These are phyloP conservation scores for Mucor irregularis DNA, from an alignment of 371 early-diverging fungal species.

Conservation along the genomic window DNA sequence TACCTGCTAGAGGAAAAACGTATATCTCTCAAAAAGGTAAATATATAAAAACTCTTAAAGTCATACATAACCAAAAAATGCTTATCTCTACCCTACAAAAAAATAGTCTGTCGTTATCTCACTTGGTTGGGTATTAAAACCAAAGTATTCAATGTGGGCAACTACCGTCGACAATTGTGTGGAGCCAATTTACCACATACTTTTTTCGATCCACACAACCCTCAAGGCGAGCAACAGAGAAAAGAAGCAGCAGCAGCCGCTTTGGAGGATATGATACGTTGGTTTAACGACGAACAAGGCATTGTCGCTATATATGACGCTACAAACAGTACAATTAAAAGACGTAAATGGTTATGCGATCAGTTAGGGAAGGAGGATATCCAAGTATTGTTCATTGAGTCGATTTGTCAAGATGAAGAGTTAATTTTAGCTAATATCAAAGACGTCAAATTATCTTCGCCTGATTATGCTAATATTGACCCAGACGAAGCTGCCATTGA, in stretches of 20 bases:
- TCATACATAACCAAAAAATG: background rate
- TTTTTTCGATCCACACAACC: conserved; percentile 92
- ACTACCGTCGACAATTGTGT: conserved; percentile 88
- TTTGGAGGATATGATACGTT: conserved; percentile 86
- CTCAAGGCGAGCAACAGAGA: conserved; percentile 73
- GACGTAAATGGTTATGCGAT: conserved; percentile 76
- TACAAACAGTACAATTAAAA: conserved; percentile 89
- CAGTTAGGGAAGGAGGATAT: conserved; percentile 68
- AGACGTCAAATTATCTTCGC: conserved; percentile 92
- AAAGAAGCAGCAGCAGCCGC: conserved; percentile 83
- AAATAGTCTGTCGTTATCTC: conserved; percentile 85
- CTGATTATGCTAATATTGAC: conserved; percentile 85
- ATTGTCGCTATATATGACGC: conserved; percentile 96
- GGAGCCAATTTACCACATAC: conserved; percentile 84
- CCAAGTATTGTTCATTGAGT: conserved; percentile 94
- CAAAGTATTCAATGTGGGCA: conserved; percentile 94
- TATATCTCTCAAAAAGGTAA: conserved; percentile 92
- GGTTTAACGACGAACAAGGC: conserved; percentile 82
- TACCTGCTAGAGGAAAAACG: conserved; percentile 90
- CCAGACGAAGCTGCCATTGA: conserved; percentile 71
- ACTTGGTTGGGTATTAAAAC: conserved; percentile 94
- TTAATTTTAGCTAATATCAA: conserved; percentile 88
- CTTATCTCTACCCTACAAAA: background rate
- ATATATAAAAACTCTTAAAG: background rate
- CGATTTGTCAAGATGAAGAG: conserved; percentile 88